Evolutionary conservation across 202 grass and related monocot species (phyloP), one percentile per base, ranked within the genome.

Genomic region (Eragrostis tef): DNA sequence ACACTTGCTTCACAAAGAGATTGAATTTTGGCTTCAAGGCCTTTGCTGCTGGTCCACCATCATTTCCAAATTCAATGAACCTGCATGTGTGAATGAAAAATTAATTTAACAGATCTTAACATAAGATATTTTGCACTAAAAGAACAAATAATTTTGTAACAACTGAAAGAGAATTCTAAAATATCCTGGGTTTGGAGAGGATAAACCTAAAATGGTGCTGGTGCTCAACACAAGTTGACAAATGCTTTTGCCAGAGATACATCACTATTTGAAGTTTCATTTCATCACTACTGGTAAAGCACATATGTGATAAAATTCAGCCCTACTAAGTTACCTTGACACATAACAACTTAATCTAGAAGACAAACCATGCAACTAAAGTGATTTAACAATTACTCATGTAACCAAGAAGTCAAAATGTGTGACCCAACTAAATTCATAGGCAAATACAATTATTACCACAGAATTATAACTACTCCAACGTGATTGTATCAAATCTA

Each of bases 21-120:
- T 87, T 87, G 67, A 87, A 87, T 57, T 92, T 92, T 53, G 90
- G 90, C 17, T 67, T 75, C 52, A 92, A 83, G 65, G 81, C 36
- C 61, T 87, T 89, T n/a, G 87, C 87, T 47, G 87, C 90, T 22
- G 81, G 81, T 27, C 90, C 90, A 82, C 87, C 90, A 75, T 92
- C 87, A 29, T 54, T 64, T 75, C 90, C 87, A 82, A 92, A 92
- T 75, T 92, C 90, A 54, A 54, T 89, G 22, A 85, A 89, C 74
- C 90, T 93, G 73, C 50, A 66, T 41, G n/a, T 15, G 64, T 22
- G 21, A 44, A 22, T 79, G 27, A 1, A 21, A 62, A 81, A 77
- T 68, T 39, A 17, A 73, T 42, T 76, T 70, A 11, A 67, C 17
- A 0, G 16, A 75, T 49, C 20, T 67, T 15, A 77, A 21, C 7